Percentiles rank a stretch among this genome's conserved stretches.
These are phyloP conservation scores for Xerocomellus dryophilus DNA, from an alignment of 768 basidiomycete species.

Conservation along the genomic window DNA sequence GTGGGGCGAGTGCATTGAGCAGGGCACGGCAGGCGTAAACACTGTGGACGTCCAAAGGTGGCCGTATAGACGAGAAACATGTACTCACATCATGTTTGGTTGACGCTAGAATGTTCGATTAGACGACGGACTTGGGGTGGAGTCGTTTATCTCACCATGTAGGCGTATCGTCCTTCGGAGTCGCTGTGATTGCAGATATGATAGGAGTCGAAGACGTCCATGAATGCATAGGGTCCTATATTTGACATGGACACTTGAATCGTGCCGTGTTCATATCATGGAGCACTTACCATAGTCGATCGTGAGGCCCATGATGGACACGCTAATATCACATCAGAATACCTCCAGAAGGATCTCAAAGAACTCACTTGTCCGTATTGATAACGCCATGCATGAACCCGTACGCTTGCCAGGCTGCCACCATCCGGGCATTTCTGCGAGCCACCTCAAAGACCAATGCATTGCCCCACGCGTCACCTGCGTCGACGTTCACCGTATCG, in stretches of 20 bases:
- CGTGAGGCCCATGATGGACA: slow-evolving; percentile 71
- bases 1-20: slow-evolving; percentile 72
- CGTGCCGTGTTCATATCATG: not conserved
- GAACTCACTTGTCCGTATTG: slow-evolving; percentile 89
- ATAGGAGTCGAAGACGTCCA: slow-evolving; percentile 83
- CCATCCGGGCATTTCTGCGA: slow-evolving; percentile 85
- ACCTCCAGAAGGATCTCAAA: not conserved
- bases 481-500: slow-evolving; percentile 35
- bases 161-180: slow-evolving; percentile 72
- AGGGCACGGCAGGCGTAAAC: slow-evolving; percentile 77
- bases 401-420: slow-evolving; percentile 93
- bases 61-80: not conserved
- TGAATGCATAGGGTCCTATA: slow-evolving; percentile 86
- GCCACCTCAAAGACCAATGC: slow-evolving; percentile 75
- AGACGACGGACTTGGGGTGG: not conserved
- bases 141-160: slow-evolving; percentile 39
- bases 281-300: slow-evolving; percentile 63
- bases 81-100: slow-evolving; percentile 72
- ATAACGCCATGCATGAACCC: slow-evolving; percentile 97
- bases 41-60: slow-evolving; percentile 35
- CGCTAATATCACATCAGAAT: slow-evolving; percentile 39
- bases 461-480: slow-evolving; percentile 65
- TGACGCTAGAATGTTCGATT: slow-evolving; percentile 46
- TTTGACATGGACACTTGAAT: not conserved
- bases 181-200: slow-evolving; percentile 95